phyloP scores from a whole-genome alignment of 345 rosid genomes.

The Murraya paniculata region DNA sequence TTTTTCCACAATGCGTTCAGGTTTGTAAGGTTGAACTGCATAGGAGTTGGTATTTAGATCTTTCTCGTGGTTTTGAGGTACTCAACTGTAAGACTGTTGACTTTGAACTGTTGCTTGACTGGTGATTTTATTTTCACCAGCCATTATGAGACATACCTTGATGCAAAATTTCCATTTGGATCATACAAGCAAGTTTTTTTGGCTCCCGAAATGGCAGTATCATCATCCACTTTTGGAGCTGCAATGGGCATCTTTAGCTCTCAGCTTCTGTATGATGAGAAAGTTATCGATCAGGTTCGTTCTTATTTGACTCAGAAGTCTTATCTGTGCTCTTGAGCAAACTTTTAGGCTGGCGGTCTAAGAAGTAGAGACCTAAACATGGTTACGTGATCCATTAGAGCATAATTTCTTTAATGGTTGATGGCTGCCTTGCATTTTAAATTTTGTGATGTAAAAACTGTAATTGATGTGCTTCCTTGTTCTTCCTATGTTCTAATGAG shows the following conservation, averaged over 20 bases:
- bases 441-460: background rate
- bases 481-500: conserved; percentile 20
- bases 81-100: background rate
- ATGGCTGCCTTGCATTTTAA: background rate
- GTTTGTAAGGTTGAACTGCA: conserved; percentile 33
- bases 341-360: background rate
- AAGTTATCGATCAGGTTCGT: conserved; percentile 86
- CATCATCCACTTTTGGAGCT: conserved; percentile 73
- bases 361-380: background rate
- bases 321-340: background rate
- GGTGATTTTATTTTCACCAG: conserved; percentile 42
- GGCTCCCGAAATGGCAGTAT: conserved; percentile 83
- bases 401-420: background rate
- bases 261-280: conserved; percentile 80
- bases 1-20: conserved; percentile 89
- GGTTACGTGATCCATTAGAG: background rate
- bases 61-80: background rate
- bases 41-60: conserved; percentile 5
- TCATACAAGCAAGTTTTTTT: conserved; percentile 88
- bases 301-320: background rate
- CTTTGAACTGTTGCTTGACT: conserved; percentile 21
- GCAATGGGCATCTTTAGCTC: conserved; percentile 80
- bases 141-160: conserved; percentile 87
- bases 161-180: conserved; percentile 86
- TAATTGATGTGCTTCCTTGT: background rate